Conservation (phyloP, 345 rosid species). For the Corchorus capsularis region DNA sequence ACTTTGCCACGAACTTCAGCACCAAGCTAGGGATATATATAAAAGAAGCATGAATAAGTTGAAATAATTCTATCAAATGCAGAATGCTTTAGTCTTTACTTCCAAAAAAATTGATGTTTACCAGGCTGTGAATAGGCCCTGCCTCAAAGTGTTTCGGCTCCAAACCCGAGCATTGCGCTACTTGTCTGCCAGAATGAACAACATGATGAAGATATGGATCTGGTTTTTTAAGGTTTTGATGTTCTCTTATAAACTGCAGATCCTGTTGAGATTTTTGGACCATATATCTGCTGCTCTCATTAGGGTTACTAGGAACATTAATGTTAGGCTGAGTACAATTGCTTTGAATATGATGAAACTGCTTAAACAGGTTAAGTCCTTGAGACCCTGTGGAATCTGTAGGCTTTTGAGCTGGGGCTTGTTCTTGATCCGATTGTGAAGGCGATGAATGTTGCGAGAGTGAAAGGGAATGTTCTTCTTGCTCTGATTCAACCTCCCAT, state of each 20-base stretch:
- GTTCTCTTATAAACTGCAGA: constrained; percentile 29
- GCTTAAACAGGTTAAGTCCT: constrained; percentile 47
- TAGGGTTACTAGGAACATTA: constrained; percentile 27
- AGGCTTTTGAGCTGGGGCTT: constrained; percentile 35
- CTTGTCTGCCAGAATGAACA: constrained; percentile 32
- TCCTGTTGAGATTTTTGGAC: constrained; percentile 26
- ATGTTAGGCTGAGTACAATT: constrained; percentile 26
- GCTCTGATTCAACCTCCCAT: constrained; percentile 58
- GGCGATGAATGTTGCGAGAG: constrained; percentile 73
- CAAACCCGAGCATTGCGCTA: constrained; percentile 21
- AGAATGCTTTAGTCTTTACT: not conserved
- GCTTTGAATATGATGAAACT: constrained; percentile 32
- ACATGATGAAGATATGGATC: constrained; percentile 28
- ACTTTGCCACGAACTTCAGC: constrained; percentile 70
- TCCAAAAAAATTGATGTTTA: constrained; percentile 21
- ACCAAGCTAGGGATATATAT: constrained; percentile 45
- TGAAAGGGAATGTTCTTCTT: constrained; percentile 72
- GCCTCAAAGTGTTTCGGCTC: constrained; percentile 32
- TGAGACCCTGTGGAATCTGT: constrained; percentile 30
- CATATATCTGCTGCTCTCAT: constrained; percentile 28
- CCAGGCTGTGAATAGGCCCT: constrained; percentile 44
- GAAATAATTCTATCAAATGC: not conserved
- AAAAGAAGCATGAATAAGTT: not conserved
- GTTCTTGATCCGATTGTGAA: constrained; percentile 72
- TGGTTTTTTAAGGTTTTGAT: constrained; percentile 19